phyloP scores from a whole-genome alignment of 176 grass and related monocot genomes.

The Pharus latifolius region DNA sequence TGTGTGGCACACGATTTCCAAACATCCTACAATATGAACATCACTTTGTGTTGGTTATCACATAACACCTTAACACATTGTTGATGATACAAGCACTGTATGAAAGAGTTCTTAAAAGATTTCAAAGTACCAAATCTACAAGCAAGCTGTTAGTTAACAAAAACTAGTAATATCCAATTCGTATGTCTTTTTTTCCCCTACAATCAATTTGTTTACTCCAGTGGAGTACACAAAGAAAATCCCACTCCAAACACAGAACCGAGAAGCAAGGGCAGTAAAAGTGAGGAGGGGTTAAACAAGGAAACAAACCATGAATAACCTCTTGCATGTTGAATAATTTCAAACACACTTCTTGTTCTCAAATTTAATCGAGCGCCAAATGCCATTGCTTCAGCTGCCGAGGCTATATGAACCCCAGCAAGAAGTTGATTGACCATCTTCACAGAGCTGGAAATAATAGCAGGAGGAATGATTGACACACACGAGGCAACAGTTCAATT shows the following conservation, averaged over 20 bases:
- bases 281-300: slow-evolving; percentile 1
- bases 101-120: background rate
- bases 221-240: slow-evolving; percentile 2
- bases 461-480: slow-evolving; percentile 7
- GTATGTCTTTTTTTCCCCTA: background rate
- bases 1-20: slow-evolving; percentile 97
- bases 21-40: slow-evolving; percentile 78
- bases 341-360: slow-evolving; percentile 63
- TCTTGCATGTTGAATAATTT: slow-evolving; percentile 80
- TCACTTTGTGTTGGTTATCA: background rate
- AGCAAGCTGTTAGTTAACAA: background rate
- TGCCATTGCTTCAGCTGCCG: slow-evolving; percentile 90
- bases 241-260: background rate
- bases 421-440: slow-evolving; percentile 99
- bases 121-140: slow-evolving; percentile 2
- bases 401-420: slow-evolving; percentile 93
- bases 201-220: background rate
- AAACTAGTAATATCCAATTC: background rate
- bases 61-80: slow-evolving; percentile 1
- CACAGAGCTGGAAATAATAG: slow-evolving; percentile 64
- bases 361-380: slow-evolving; percentile 77
- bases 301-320: slow-evolving; percentile 82
- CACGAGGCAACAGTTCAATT: background rate
- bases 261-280: background rate
- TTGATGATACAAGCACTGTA: background rate